A percentile compares a stretch with the other conserved stretches of the same genome.
Conservation (phyloP, 78 protist species). For the Bodo saltans region DNA sequence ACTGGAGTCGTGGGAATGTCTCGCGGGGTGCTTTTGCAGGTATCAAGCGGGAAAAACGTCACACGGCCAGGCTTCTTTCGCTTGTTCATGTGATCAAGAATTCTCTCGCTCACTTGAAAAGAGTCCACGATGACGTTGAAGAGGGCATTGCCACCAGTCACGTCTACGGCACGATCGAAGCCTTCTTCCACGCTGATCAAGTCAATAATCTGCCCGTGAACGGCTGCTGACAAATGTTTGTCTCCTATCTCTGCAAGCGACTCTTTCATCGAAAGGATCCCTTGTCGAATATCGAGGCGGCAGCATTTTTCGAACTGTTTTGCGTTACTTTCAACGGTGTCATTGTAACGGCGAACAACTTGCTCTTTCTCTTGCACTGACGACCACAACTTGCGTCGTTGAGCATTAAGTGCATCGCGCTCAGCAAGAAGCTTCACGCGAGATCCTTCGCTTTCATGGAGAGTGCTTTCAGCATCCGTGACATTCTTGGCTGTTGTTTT, state of each 20-base stretch:
- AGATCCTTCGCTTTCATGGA: neutral
- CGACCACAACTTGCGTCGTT: neutral
- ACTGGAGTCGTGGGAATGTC: conserved; percentile 12
- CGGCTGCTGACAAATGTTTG: conserved; percentile 30
- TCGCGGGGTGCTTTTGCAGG: conserved; percentile 5
- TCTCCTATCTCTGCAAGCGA: neutral
- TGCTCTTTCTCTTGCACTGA: neutral
- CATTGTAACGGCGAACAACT: neutral
- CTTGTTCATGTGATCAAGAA: conserved; percentile 38
- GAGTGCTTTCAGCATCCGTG: neutral
- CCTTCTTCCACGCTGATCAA: conserved; percentile 57
- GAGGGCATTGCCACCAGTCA: conserved; percentile 70
- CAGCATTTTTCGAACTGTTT: neutral
- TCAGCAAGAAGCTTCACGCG: neutral
- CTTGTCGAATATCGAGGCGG: conserved; percentile 9
- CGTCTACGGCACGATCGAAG: conserved; percentile 75
- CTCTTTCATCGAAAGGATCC: conserved; percentile 1
- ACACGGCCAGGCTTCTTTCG: conserved; percentile 71
- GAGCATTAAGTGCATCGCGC: neutral
- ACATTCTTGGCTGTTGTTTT: neutral
- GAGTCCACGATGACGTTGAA: conserved; percentile 91
- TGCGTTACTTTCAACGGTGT: neutral
- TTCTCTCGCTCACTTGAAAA: conserved; percentile 55
- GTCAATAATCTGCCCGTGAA: conserved; percentile 87
- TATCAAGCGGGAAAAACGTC: conserved; percentile 88